These are phyloP conservation scores for Vitis rotundifolia DNA, from an alignment of 164 flowering plant species.

Conservation along the genomic window DNA sequence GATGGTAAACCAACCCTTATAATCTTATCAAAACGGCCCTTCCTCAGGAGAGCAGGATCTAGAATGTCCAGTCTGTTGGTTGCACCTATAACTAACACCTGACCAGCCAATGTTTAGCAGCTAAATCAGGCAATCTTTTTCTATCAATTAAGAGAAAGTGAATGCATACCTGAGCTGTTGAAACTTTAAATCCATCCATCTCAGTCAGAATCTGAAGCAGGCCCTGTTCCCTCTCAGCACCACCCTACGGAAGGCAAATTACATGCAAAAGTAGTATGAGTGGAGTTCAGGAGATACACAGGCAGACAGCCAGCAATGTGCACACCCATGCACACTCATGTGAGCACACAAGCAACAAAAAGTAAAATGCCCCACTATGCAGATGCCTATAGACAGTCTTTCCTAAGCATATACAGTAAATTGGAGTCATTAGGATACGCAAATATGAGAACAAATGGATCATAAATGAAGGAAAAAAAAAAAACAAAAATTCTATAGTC, in stretches of 20 bases:
- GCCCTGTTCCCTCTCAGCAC: conserved; percentile 98
- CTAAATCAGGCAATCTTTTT: background rate
- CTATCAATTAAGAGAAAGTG: background rate
- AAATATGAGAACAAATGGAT: background rate
- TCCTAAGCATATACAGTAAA: too few species aligned
- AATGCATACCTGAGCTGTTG: conserved; percentile 73
- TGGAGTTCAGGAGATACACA: background rate
- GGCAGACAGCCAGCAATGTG: background rate
- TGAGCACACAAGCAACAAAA: too few species aligned
- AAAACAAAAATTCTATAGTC: too few species aligned
- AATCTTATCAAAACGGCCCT: conserved; percentile 98
- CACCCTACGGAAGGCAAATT: conserved; percentile 59
- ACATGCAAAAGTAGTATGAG: background rate
- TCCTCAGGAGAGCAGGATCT: conserved; percentile 95
- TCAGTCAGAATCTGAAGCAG: conserved; percentile 95
- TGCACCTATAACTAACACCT: conserved; percentile 97
- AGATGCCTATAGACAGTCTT: too few species aligned
- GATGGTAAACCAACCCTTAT: conserved; percentile 96
- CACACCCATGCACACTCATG: background rate
- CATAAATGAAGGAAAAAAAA: too few species aligned
- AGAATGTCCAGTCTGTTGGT: conserved; percentile 94
- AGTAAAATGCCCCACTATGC: too few species aligned
- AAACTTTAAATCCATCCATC: conserved; percentile 96
- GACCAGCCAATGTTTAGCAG: conserved; percentile 29
- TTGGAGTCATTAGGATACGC: background rate